phyloP scores from a whole-genome alignment of 163 green algal genomes.

The Scenedesmus sp. region DNA sequence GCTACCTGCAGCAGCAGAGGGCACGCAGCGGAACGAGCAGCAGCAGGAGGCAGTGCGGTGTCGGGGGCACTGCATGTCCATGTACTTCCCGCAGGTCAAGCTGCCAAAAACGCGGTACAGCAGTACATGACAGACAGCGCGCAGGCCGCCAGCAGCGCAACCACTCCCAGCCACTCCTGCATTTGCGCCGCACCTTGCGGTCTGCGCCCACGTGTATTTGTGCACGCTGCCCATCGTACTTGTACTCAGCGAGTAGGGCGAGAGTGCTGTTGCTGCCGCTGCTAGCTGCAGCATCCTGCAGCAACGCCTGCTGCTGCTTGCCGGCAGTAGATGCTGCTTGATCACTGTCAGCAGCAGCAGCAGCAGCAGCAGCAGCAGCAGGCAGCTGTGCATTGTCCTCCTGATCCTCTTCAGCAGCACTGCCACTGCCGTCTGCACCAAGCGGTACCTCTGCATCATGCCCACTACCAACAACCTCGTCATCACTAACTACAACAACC shows the following conservation, averaged over 20 bases:
- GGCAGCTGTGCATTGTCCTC: neutral
- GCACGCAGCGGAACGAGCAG: neutral
- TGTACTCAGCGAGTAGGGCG: conserved; percentile 79
- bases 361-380: conserved; percentile 1
- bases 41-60: neutral
- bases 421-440: too few relatives aligned
- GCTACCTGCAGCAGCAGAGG: conserved; percentile 3
- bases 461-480: neutral
- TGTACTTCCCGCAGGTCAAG: neutral
- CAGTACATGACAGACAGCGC: neutral
- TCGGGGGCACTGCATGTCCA: neutral
- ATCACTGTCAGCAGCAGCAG: neutral
- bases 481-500: neutral
- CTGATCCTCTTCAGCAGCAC: neutral
- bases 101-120: neutral
- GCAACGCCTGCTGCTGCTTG: neutral
- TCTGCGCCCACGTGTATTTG: conserved; percentile 85
- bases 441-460: conserved; percentile 1
- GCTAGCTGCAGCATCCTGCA: neutral
- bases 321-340: neutral
- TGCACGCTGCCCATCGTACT: conserved; percentile 88
- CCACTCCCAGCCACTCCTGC: neutral
- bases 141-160: neutral
- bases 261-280: neutral
- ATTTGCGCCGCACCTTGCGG: conserved; percentile 52